Conservation (phyloP, 1,139 yeast species). For the Magnusiomyces clavatus region DNA sequence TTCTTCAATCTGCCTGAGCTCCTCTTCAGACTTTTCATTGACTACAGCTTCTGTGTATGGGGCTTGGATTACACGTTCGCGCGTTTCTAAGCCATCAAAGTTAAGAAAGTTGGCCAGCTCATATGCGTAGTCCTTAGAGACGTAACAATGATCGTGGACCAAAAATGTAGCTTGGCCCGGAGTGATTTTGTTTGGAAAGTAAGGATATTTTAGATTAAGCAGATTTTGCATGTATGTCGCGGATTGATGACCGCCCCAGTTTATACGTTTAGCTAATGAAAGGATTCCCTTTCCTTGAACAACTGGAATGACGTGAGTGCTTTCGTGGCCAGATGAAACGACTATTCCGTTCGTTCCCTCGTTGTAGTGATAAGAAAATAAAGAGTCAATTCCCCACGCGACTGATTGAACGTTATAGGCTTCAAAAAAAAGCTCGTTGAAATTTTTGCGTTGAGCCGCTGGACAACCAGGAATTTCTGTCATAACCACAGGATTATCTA, state of each 20-base stretch:
- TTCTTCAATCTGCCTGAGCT: slow-evolving; percentile 66
- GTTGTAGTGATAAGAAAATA: slow-evolving; percentile 57
- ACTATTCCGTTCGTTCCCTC: slow-evolving; percentile 54
- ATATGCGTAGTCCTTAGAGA: slow-evolving; percentile 56
- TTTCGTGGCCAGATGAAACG: slow-evolving; percentile 74
- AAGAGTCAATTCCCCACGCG: slow-evolving; percentile 72
- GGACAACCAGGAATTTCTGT: slow-evolving; percentile 73
- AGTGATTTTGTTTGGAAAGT: slow-evolving; percentile 70
- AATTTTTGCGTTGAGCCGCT: slow-evolving; percentile 55
- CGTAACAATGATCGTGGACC: slow-evolving; percentile 71
- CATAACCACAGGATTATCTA: slow-evolving; percentile 76
- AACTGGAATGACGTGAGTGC: slow-evolving; percentile 79
- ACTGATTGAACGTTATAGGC: slow-evolving; percentile 67
- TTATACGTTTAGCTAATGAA: slow-evolving; percentile 68
- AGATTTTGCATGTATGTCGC: slow-evolving; percentile 55
- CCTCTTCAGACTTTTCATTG: slow-evolving; percentile 77
- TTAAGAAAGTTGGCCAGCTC: slow-evolving; percentile 56
- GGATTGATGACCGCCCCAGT: slow-evolving; percentile 85
- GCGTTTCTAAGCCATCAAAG: slow-evolving; percentile 52
- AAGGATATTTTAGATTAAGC: slow-evolving; percentile 79
- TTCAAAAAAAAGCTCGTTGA: slow-evolving; percentile 80
- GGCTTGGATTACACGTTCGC: slow-evolving; percentile 75
- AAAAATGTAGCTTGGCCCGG: slow-evolving; percentile 57
- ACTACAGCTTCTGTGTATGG: slow-evolving; percentile 61
- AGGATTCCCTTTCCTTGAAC: slow-evolving; percentile 57